Conservation (phyloP, 75 land plant genomes). For the Chamaecyparis obtusa region DNA sequence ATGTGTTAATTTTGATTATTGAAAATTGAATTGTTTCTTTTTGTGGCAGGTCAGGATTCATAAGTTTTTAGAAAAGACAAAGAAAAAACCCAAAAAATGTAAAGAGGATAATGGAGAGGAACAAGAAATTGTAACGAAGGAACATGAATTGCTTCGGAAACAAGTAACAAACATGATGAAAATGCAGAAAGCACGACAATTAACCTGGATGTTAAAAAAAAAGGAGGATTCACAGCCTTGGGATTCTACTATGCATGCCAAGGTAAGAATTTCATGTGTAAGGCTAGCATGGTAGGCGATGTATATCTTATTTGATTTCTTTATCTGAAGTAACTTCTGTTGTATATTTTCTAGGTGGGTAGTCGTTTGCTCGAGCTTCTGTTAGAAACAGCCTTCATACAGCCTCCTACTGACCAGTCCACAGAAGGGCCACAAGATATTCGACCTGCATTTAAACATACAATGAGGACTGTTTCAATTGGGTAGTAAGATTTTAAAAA, state of each 20-base stretch:
- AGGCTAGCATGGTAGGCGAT: not conserved
- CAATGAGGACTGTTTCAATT: conserved; percentile 30
- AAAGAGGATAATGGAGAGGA: conserved; percentile 23
- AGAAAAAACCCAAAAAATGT: conserved; percentile 29
- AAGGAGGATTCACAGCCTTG: conserved; percentile 64
- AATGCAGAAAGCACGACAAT: conserved; percentile 41
- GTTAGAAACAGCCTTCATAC: conserved; percentile 71
- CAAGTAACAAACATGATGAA: conserved; percentile 65
- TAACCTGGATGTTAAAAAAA: conserved; percentile 47
- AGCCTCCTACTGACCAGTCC: conserved; percentile 70
- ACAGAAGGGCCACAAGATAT: conserved; percentile 70
- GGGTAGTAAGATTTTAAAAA: conserved; percentile 28
- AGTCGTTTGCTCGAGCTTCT: conserved; percentile 72
- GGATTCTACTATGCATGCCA: conserved; percentile 61
- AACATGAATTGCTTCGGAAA: conserved; percentile 49
- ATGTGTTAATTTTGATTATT: not conserved
- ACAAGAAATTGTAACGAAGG: conserved; percentile 14
- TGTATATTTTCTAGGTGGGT: conserved; percentile 59
- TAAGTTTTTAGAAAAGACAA: conserved; percentile 48
- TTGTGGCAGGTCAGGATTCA: conserved; percentile 51
- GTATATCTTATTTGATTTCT: not conserved
- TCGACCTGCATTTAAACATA: conserved; percentile 86
- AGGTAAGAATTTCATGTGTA: conserved; percentile 37
- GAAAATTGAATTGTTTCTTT: not conserved
- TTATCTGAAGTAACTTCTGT: not conserved